A percentile compares a stretch with the other conserved stretches of the same genome.
Conservation (phyloP, 2,329 filamentous ascomycete species). For the Venturia asperata region DNA sequence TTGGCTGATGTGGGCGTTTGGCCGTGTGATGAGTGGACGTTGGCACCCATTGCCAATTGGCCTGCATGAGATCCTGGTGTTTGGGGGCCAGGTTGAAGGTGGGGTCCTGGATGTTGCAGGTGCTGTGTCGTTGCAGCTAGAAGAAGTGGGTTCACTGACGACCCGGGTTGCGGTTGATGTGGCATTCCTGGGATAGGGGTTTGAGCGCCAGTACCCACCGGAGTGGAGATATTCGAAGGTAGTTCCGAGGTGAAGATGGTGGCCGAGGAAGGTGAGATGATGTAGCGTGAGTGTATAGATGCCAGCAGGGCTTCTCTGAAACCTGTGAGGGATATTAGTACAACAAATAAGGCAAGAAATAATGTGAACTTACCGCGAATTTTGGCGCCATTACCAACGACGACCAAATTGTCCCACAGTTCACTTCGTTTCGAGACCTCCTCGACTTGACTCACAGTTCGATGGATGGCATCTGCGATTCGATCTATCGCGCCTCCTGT, state of each 20-base stretch:
- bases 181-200: slow-evolving; percentile 63
- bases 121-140: slow-evolving; percentile 80
- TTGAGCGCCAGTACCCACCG: slow-evolving; percentile 81
- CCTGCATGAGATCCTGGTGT: slow-evolving; percentile 15
- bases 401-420: slow-evolving; percentile 86
- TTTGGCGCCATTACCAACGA: slow-evolving; percentile 79
- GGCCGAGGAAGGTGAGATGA: slow-evolving; percentile 84
- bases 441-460: slow-evolving; percentile 72
- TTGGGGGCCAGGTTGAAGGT: slow-evolving; percentile 21
- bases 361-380: slow-evolving; percentile 47
- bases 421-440: slow-evolving; percentile 77
- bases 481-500: slow-evolving; percentile 68
- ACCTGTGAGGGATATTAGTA: slow-evolving; percentile 43
- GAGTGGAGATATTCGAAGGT: slow-evolving; percentile 87
- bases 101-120: slow-evolving; percentile 34
- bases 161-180: slow-evolving; percentile 44
- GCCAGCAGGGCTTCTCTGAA: slow-evolving; percentile 84
- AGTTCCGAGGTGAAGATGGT: slow-evolving; percentile 97
- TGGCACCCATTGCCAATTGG: slow-evolving; percentile 35
- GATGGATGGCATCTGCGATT: slow-evolving; percentile 77
- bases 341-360: slow-evolving; percentile 33
- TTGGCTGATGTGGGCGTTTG: slow-evolving; percentile 83
- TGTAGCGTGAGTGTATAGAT: slow-evolving; percentile 71
- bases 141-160: slow-evolving; percentile 77
- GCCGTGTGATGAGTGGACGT: slow-evolving; percentile 55